Conservation (phyloP, 2,329 filamentous ascomycete species). For the Paecilomyces formosus region DNA sequence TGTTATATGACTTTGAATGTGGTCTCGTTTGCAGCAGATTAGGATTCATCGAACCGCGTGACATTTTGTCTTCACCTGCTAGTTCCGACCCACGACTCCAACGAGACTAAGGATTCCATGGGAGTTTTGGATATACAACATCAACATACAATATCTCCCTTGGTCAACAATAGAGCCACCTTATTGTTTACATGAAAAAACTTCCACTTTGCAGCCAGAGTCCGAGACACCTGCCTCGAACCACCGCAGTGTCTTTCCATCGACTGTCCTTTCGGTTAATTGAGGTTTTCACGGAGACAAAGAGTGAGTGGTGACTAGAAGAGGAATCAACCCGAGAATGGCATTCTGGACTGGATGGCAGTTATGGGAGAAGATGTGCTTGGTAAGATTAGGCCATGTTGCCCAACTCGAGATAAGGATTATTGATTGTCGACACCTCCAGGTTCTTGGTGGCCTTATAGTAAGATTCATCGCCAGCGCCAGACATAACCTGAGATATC, state of each 20-base stretch:
- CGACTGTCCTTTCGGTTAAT: neutral
- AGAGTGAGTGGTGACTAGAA: neutral
- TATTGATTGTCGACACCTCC: slow-evolving; percentile 11
- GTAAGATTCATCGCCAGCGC: slow-evolving; percentile 32
- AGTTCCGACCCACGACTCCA: neutral
- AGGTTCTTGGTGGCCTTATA: slow-evolving; percentile 69
- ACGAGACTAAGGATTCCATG: neutral
- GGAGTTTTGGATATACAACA: neutral
- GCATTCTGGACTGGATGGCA: slow-evolving; percentile 13
- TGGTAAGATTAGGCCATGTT: slow-evolving; percentile 52
- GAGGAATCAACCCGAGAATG: neutral
- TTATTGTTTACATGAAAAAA: neutral
- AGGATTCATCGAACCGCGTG: neutral
- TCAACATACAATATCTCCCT: neutral
- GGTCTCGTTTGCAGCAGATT: neutral
- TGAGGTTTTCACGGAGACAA: neutral
- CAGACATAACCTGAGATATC: slow-evolving; percentile 1
- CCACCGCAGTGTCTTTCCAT: neutral
- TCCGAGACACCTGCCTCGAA: neutral
- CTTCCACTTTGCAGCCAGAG: neutral
- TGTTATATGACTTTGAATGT: neutral
- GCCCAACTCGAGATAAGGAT: neutral
- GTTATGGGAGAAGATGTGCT: slow-evolving; percentile 83
- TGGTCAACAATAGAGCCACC: neutral
- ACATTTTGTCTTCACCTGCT: neutral